A percentile compares a stretch with the other conserved stretches of the same genome.
Conservation (phyloP, 108 stramenopile genomes). For the Pseudonitzschia multistriata region DNA sequence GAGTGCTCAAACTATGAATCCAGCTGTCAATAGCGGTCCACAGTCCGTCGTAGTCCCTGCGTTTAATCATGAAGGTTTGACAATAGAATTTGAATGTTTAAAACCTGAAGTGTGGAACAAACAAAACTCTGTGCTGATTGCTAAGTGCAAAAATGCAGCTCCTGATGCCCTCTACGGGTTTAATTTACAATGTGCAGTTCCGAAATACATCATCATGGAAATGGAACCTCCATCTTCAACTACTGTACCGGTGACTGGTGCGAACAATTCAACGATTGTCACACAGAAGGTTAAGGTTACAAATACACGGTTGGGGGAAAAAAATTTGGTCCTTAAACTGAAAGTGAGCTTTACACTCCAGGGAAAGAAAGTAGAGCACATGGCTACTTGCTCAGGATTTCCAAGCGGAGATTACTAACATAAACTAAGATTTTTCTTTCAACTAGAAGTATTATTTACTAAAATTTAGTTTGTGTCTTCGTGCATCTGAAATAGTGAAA, state of each 20-base stretch:
- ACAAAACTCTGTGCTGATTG: constrained; percentile 68
- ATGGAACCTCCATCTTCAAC: constrained; percentile 94
- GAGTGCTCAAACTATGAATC: constrained; percentile 12
- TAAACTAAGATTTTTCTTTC: too few species aligned
- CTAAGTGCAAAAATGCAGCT: constrained; percentile 84
- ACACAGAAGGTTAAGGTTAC: constrained; percentile 91
- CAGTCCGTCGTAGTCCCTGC: constrained; percentile 57
- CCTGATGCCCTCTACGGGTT: constrained; percentile 78
- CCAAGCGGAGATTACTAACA: constrained; percentile 76
- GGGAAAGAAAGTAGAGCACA: constrained; percentile 82
- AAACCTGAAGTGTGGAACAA: constrained; percentile 84
- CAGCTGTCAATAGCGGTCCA: constrained; percentile 34
- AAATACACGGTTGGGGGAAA: constrained; percentile 87
- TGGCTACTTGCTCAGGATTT: constrained; percentile 85
- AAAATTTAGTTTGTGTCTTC: too few species aligned
- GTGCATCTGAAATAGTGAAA: too few species aligned
- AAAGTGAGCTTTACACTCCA: constrained; percentile 91
- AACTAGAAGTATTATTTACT: too few species aligned
- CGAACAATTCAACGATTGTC: constrained; percentile 63
- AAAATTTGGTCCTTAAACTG: constrained; percentile 94
- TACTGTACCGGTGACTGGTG: constrained; percentile 69
- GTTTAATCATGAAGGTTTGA: constrained; percentile 69
- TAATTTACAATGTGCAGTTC: constrained; percentile 93
- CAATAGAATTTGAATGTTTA: constrained; percentile 81
- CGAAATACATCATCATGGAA: constrained; percentile 94